Conservation (phyloP, 2,329 filamentous ascomycete genomes). For the Fusarium avenaceum region DNA sequence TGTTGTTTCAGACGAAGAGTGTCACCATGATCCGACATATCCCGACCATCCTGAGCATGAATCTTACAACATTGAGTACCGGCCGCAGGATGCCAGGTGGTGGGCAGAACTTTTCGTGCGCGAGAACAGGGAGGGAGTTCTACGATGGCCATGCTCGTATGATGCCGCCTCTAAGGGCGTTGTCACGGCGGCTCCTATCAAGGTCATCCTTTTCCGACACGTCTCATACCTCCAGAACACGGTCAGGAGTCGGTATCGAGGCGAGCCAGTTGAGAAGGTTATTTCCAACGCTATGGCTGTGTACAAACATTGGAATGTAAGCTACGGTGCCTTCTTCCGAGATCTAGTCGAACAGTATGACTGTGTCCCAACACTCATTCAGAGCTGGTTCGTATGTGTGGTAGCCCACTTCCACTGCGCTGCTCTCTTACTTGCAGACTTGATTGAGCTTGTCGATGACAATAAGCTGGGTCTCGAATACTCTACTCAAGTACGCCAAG, state of each 20-base stretch:
- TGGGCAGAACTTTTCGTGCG: slow-evolving; percentile 54
- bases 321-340: slow-evolving; percentile 65
- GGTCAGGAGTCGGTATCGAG: slow-evolving; percentile 56
- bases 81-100: slow-evolving; percentile 50
- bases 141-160: slow-evolving; percentile 68
- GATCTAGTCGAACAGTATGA: slow-evolving; percentile 66
- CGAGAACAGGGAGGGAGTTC: slow-evolving; percentile 42
- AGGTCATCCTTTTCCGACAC: slow-evolving; percentile 70
- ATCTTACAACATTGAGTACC: slow-evolving; percentile 39
- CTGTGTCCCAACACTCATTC: slow-evolving; percentile 64
- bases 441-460: slow-evolving; percentile 65
- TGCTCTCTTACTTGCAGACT: slow-evolving; percentile 66
- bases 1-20: slow-evolving; percentile 58
- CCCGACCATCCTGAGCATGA: slow-evolving; percentile 41
- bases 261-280: slow-evolving; percentile 61
- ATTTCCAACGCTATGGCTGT: slow-evolving; percentile 63
- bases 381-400: slow-evolving; percentile 72
- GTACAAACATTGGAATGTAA: slow-evolving; percentile 67
- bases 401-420: slow-evolving; percentile 71
- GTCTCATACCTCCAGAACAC: slow-evolving; percentile 68
- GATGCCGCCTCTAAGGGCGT: slow-evolving; percentile 64
- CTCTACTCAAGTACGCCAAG: slow-evolving; percentile 47
- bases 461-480: slow-evolving; percentile 47
- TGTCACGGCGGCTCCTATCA: slow-evolving; percentile 67
- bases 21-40: slow-evolving; percentile 53